A percentile compares a stretch with the other conserved stretches of the same genome.
Evolutionary conservation across 73 alveolate species (phyloP).

Genomic region (Paramecium pentaurelia): DNA sequence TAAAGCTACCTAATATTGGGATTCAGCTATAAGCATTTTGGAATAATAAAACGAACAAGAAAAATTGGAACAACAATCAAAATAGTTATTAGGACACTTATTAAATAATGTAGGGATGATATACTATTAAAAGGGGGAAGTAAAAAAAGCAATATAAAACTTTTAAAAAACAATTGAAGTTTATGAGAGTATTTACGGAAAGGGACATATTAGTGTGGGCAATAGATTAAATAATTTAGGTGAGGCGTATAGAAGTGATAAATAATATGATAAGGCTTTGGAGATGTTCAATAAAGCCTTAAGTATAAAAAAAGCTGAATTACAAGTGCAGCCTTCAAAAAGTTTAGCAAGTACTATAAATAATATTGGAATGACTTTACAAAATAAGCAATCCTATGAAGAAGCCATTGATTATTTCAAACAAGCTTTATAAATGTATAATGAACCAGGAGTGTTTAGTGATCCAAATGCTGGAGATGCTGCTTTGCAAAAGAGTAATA

Average conservation of each 20-base stretch:
- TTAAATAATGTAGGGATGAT: conserved; percentile 47
- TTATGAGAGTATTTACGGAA: conserved; percentile 42
- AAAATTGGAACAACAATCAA: neutral
- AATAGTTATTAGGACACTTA: conserved; percentile 27
- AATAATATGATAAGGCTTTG: conserved; percentile 41
- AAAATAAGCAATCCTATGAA: neutral
- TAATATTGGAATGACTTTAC: conserved; percentile 31
- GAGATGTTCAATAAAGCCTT: conserved; percentile 36
- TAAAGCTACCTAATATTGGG: conserved; percentile 41
- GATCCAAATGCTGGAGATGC: conserved; percentile 55
- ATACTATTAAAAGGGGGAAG: conserved; percentile 20
- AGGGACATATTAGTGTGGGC: neutral
- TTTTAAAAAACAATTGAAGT: conserved; percentile 39
- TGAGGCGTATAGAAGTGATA: conserved; percentile 35
- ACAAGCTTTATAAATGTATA: conserved; percentile 12
- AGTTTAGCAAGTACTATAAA: conserved; percentile 45
- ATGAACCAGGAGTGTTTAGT: conserved; percentile 37
- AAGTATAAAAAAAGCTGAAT: neutral
- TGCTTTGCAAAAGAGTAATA: conserved; percentile 31
- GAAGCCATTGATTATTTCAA: conserved; percentile 22
- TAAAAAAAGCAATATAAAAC: neutral
- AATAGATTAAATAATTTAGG: conserved; percentile 39
- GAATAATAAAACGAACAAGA: neutral
- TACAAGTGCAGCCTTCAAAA: neutral
- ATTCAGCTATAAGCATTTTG: neutral